These are phyloP conservation scores for Pseudoturritis turrita DNA, from an alignment of 345 rosid genomes.

Conservation along the genomic window DNA sequence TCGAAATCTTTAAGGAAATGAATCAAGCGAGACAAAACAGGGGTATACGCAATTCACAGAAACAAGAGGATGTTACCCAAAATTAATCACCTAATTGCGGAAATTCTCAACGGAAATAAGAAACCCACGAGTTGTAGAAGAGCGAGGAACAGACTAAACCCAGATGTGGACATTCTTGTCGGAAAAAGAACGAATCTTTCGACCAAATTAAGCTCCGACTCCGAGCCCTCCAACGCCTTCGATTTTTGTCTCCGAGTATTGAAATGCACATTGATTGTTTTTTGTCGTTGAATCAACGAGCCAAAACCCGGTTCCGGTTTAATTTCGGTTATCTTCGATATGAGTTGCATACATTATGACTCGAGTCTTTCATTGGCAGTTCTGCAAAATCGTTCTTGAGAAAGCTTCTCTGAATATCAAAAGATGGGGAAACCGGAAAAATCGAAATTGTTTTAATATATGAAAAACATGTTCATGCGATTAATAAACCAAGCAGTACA, in stretches of 20 bases:
- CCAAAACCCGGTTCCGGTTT: neutral
- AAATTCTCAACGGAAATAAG: constrained; percentile 28
- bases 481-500: neutral
- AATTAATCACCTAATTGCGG: constrained; percentile 49
- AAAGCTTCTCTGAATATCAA: neutral
- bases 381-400: neutral
- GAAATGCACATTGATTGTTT: neutral
- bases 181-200: constrained; percentile 18
- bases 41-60: neutral
- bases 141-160: constrained; percentile 22
- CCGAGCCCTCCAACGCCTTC: neutral
- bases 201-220: constrained; percentile 10
- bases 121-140: constrained; percentile 35
- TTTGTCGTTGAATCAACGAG: neutral
- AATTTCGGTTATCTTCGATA: neutral
- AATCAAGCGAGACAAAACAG: neutral
- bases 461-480: constrained; percentile 6
- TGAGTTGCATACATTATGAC: too few species aligned
- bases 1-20: neutral
- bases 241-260: neutral
- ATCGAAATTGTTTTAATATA: neutral
- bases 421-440: neutral
- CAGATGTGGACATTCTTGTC: constrained; percentile 41
- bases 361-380: neutral
- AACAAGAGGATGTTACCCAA: neutral